Evolutionary conservation across 2,329 filamentous ascomycete genomes (phyloP), one percentile per base, ranked within the genome.

Genomic region (Ophiostoma ulmi): DNA sequence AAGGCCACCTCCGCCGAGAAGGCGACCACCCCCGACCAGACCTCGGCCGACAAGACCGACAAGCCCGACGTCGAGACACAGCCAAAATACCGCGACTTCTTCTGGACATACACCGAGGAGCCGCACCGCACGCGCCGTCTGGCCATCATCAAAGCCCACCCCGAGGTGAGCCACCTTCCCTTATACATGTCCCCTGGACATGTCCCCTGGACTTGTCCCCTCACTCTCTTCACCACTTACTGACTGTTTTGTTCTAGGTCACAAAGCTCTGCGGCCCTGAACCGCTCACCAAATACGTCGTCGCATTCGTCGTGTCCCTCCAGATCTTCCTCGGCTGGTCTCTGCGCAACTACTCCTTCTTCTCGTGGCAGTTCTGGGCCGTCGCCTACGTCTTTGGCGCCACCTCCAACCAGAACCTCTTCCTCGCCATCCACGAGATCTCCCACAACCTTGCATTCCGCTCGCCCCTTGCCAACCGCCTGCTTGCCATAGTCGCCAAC

Each of bases 101-200:
- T 97, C 83, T 98, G 96, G 95, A 97, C 95, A 58, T 98, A 99
- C 79, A 97, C 95, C 11, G 95, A 99, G 80, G 95, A 99, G 81
- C 95, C 95, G 73, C 95, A 99, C 81, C 88, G 93, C 75, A 95
- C 94, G 41, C 86, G 95, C 75, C 88, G 95, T 71, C 88, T 94
- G 76, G 93, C 93, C 73, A 99, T 99, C 77, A 98, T 99, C 81
- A 98, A 97, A 83, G 94, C 94, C 70, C 94, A 99, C 79, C 95
- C 95, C 66, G 94, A 99, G 86, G 93, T 94, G 17, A 20, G 17
- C 44, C 17, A 20, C 17, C 78, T 74, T 52, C 2, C 41, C 31
- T 22, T 58, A 20, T 55, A 22, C 38, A 8, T 39, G 31, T 64
- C 3, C 26, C 26, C 26, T 64, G n/a, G n/a, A 22, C 38, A 8